Evolutionary conservation across 345 rosid species (phyloP).

Genomic region (Eucalyptus virginea): DNA sequence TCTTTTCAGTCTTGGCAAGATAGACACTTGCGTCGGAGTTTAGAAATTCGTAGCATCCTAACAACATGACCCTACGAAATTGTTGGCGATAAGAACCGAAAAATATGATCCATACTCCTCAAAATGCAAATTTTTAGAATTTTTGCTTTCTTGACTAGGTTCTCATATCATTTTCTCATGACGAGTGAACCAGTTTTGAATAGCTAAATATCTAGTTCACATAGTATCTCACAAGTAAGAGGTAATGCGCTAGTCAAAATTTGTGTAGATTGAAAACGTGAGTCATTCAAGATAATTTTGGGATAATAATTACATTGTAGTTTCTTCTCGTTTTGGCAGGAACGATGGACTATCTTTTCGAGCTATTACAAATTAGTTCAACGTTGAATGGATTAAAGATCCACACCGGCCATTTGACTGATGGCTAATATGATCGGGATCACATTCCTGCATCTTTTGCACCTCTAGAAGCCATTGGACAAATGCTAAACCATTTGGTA

Average conservation of each 20-base stretch:
- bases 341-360: background rate
- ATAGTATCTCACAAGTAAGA: background rate
- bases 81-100: background rate
- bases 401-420: background rate
- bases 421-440: background rate
- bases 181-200: fast-evolving
- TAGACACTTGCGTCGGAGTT: fast-evolving
- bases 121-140: background rate
- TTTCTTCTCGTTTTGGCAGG: background rate
- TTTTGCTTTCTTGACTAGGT: background rate
- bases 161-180: background rate
- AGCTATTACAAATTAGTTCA: background rate
- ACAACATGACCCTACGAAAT: no score
- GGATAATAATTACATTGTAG: background rate
- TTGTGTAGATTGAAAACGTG: background rate
- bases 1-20: background rate
- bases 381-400: background rate
- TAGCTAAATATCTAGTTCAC: background rate
- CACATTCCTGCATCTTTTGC: background rate
- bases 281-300: background rate
- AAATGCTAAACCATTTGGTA: background rate
- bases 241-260: fast-evolving
- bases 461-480: background rate
- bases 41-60: background rate
- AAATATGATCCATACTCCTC: background rate